phyloP scores from a whole-genome alignment of 2,329 filamentous ascomycete genomes.

The Leptodontidium sp. region DNA sequence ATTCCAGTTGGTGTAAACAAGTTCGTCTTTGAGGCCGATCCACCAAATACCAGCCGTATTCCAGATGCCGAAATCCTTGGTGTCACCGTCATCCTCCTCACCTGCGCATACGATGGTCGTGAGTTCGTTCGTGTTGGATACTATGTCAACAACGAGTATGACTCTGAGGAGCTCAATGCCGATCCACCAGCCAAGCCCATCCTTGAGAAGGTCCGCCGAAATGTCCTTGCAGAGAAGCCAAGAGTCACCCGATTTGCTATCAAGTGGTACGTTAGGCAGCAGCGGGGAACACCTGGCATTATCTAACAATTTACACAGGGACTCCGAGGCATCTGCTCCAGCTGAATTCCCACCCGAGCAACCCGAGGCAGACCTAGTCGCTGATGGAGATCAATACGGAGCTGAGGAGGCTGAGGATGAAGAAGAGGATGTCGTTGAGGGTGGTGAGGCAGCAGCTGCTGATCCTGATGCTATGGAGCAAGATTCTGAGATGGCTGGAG shows the following conservation, averaged over 20 bases:
- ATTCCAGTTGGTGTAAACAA: slow-evolving; percentile 98
- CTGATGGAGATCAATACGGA: slow-evolving; percentile 90
- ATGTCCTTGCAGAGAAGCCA: slow-evolving; percentile 95
- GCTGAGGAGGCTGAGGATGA: slow-evolving; percentile 85
- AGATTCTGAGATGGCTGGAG: slow-evolving; percentile 80
- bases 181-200: slow-evolving; percentile 93
- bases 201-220: slow-evolving; percentile 90
- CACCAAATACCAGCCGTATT: slow-evolving; percentile 89
- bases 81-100: slow-evolving; percentile 95
- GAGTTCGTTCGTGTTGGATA: slow-evolving; percentile 99
- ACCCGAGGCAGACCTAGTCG: slow-evolving; percentile 87
- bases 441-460: slow-evolving; percentile 58
- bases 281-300: slow-evolving; percentile 12
- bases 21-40: slow-evolving; percentile 95
- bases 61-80: slow-evolving; percentile 95
- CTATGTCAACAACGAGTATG: slow-evolving; percentile 99
- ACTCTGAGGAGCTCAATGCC: slow-evolving; percentile 85
- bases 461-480: slow-evolving; percentile 59
- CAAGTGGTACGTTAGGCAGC: slow-evolving; percentile 79
- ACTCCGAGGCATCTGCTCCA: slow-evolving; percentile 95
- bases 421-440: slow-evolving; percentile 68
- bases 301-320: slow-evolving; percentile 64
- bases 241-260: slow-evolving; percentile 97
- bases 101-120: slow-evolving; percentile 93
- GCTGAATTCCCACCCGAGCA: slow-evolving; percentile 97